Evolutionary conservation across 2,329 filamentous ascomycete genomes (phyloP).

Genomic region (Phialocephala sp.): DNA sequence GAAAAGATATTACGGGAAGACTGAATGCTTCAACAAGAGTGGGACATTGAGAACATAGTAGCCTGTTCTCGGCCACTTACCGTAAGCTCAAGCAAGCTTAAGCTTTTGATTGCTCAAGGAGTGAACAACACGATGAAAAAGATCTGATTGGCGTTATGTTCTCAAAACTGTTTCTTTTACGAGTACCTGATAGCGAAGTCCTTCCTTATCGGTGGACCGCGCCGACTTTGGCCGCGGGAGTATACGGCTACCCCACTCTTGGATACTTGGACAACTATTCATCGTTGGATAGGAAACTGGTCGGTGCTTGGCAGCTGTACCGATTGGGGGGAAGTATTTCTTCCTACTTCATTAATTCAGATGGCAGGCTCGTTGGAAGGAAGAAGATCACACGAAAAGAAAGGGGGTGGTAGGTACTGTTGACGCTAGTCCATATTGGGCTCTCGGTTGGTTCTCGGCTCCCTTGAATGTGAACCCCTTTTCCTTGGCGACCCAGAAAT

Average conservation of each 20-base stretch:
- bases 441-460: too few species aligned
- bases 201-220: slow-evolving; percentile 14
- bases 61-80: slow-evolving; percentile 1
- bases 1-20: neutral
- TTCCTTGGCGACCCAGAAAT: too few species aligned
- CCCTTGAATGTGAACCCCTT: too few species aligned
- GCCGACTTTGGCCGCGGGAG: neutral
- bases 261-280: neutral
- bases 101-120: neutral
- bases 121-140: neutral
- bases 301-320: neutral
- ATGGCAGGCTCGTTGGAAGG: neutral
- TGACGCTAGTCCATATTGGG: neutral
- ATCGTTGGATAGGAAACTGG: neutral
- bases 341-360: neutral
- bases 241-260: slow-evolving; percentile 13
- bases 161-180: slow-evolving; percentile 10
- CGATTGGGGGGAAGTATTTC: neutral
- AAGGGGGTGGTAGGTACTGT: neutral
- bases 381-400: too few species aligned
- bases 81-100: neutral
- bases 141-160: slow-evolving; percentile 7
- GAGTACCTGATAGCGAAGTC: slow-evolving; percentile 7
- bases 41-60: neutral
- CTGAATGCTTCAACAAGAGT: neutral